These are phyloP conservation scores for Cotoneaster glaucophyllus DNA, from an alignment of 306 rosid genomes.

Conservation along the genomic window DNA sequence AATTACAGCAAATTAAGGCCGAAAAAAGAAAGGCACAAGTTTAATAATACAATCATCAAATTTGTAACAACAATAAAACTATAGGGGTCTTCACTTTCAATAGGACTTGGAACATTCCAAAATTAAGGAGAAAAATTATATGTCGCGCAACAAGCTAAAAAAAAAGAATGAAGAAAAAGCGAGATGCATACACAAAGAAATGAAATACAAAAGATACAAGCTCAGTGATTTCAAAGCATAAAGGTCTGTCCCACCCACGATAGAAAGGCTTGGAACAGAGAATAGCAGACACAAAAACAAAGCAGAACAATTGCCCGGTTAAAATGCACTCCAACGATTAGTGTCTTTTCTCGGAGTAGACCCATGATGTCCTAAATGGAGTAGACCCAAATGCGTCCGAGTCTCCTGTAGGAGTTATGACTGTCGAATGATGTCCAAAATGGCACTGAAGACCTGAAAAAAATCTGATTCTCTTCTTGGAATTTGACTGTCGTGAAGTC, in stretches of 20 bases:
- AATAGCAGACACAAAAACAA: constrained; percentile 13
- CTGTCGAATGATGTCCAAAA: constrained; percentile 9
- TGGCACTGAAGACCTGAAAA: constrained; percentile 57
- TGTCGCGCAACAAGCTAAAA: no score
- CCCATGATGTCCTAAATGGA: constrained; percentile 53
- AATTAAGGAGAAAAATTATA: not conserved
- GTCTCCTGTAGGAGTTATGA: constrained; percentile 8
- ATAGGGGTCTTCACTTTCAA: not conserved
- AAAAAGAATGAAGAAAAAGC: constrained; percentile 1
- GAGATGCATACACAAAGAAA: constrained; percentile 32
- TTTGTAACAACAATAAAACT: not conserved
- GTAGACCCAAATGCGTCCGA: constrained; percentile 80
- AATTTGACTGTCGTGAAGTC: constrained; percentile 69
- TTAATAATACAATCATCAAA: constrained; percentile 15
- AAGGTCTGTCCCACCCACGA: constrained; percentile 19
- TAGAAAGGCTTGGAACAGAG: constrained; percentile 23
- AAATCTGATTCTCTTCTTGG: constrained; percentile 61
- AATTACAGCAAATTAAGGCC: not conserved
- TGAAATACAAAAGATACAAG: constrained; percentile 52
- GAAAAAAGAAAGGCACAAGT: not conserved
- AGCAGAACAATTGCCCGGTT: constrained; percentile 30
- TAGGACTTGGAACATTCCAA: constrained; percentile 2
- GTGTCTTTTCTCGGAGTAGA: constrained; percentile 62
- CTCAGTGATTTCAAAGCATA: constrained; percentile 27
- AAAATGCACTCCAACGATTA: constrained; percentile 81